Percentiles rank a stretch among this genome's conserved stretches.
Conservation (phyloP, 2,329 filamentous ascomycete species). For the Mycosphaerella sp. region DNA sequence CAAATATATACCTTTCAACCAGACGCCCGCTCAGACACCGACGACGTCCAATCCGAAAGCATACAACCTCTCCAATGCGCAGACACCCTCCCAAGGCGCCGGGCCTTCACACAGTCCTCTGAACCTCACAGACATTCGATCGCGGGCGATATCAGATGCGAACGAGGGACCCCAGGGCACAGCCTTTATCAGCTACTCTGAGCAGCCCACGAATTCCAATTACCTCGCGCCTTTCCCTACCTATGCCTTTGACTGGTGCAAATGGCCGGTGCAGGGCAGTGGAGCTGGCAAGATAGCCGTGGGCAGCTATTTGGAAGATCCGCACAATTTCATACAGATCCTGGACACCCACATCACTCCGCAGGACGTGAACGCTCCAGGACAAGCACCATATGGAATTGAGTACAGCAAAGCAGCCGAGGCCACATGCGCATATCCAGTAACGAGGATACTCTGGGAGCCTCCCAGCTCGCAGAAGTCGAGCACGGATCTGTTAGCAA, state of each 20-base stretch:
- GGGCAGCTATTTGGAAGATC: conserved; percentile 94
- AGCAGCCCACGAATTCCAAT: conserved; percentile 70
- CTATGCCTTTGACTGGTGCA: conserved; percentile 99
- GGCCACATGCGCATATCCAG: conserved; percentile 95
- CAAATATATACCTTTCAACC: conserved; percentile 56
- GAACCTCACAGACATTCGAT: conserved; percentile 84
- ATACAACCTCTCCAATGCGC: conserved; percentile 55
- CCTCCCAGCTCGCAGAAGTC: conserved; percentile 92
- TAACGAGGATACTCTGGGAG: conserved; percentile 92
- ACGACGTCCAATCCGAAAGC: conserved; percentile 37
- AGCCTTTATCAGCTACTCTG: conserved; percentile 57
- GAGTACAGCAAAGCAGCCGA: conserved; percentile 93
- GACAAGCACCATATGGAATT: conserved; percentile 65
- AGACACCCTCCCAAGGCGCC: conserved; percentile 45
- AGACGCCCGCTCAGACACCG: conserved; percentile 54
- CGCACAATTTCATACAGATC: conserved; percentile 99
- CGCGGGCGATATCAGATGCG: conserved; percentile 73
- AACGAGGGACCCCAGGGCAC: conserved; percentile 62
- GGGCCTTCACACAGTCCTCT: conserved; percentile 77
- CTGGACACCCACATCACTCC: conserved; percentile 75
- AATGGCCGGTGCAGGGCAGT: conserved; percentile 77
- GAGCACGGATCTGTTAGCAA: conserved; percentile 88
- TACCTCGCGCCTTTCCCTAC: conserved; percentile 92
- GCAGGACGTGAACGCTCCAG: conserved; percentile 61
- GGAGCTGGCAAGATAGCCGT: conserved; percentile 89